Percentiles rank a stretch among this genome's conserved stretches.
Evolutionary conservation across 345 rosid genomes (phyloP).

Genomic region (Alliaria petiolata): DNA sequence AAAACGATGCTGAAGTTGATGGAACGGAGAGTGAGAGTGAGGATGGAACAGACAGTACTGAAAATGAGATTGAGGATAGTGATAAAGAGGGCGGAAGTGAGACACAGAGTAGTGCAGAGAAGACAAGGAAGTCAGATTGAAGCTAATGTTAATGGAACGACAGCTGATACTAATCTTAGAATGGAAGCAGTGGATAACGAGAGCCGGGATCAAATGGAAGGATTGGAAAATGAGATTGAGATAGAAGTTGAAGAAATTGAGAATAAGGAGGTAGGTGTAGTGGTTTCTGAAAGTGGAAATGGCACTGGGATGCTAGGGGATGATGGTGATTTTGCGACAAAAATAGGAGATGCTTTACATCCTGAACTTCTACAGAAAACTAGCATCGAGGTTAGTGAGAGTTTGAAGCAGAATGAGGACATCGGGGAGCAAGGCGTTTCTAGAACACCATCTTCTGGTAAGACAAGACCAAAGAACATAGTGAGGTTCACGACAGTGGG

Average conservation of each 20-base stretch:
- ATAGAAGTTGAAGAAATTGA: conserved; percentile 18
- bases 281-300: conserved; percentile 16
- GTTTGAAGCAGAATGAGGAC: conserved; percentile 24
- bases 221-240: conserved; percentile 23
- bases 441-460: conserved; percentile 24
- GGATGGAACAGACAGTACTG: conserved; percentile 18
- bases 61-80: conserved; percentile 23
- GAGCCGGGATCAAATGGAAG: conserved; percentile 15
- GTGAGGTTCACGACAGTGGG: conserved; percentile 28
- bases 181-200: conserved; percentile 16
- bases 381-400: conserved; percentile 26
- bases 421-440: conserved; percentile 24
- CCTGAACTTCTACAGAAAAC: conserved; percentile 28
- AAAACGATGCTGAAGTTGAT: conserved; percentile 23
- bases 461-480: conserved; percentile 35
- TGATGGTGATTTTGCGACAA: conserved; percentile 3
- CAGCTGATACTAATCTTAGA: conserved; percentile 3
- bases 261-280: conserved; percentile 15
- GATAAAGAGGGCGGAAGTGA: conserved; percentile 31
- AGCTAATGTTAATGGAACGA: conserved; percentile 15
- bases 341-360: conserved; percentile 3
- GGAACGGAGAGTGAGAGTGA: conserved; percentile 23
- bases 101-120: conserved; percentile 24
- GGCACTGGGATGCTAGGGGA: conserved; percentile 7
- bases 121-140: conserved; percentile 24